Evolutionary conservation across 495 filamentous ascomycete genomes (phyloP).

Genomic region (Trichoderma reesei): DNA sequence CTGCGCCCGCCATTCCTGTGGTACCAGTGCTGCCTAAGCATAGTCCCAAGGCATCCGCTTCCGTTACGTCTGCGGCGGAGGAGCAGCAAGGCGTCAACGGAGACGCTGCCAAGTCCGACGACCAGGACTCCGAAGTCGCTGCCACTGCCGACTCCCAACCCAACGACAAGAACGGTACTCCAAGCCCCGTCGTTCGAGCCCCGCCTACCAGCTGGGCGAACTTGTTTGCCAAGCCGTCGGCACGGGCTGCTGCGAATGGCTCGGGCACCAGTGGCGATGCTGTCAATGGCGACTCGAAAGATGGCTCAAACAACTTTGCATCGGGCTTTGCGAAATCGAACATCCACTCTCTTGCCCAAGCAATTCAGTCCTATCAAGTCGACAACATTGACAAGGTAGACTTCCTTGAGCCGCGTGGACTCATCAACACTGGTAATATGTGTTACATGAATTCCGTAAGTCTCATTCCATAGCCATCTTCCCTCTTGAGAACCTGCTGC

Average conservation of each 20-base stretch:
- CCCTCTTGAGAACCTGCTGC: not conserved
- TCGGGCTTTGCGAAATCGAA: conserved; percentile 42
- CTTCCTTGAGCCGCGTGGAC: conserved; percentile 87
- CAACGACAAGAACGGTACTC: conserved; percentile 12
- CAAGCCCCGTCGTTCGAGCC: conserved; percentile 45
- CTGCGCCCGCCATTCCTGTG: conserved; percentile 55
- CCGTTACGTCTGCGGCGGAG: conserved; percentile 16
- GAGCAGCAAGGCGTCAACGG: conserved; percentile 29
- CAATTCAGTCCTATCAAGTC: conserved; percentile 55
- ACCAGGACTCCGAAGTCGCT: conserved; percentile 18
- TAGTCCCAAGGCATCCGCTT: conserved; percentile 28
- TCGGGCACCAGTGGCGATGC: conserved; percentile 18
- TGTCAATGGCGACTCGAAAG: conserved; percentile 15
- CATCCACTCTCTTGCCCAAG: conserved; percentile 59
- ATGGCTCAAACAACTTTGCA: conserved; percentile 14
- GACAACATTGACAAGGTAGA: conserved; percentile 53
- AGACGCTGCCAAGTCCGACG: conserved; percentile 18
- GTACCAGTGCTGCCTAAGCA: conserved; percentile 56
- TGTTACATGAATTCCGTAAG: conserved; percentile 99
- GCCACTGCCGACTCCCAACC: conserved; percentile 17
- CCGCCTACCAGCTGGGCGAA: conserved; percentile 49
- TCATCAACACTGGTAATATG: conserved; percentile 97
- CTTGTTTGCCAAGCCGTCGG: conserved; percentile 48
- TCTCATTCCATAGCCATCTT: conserved; percentile 14
- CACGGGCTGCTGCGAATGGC: conserved; percentile 19